Evolutionary conservation across 371 early-diverging fungal genomes (phyloP).

Genomic region (Syncephalastrum racemosum): DNA sequence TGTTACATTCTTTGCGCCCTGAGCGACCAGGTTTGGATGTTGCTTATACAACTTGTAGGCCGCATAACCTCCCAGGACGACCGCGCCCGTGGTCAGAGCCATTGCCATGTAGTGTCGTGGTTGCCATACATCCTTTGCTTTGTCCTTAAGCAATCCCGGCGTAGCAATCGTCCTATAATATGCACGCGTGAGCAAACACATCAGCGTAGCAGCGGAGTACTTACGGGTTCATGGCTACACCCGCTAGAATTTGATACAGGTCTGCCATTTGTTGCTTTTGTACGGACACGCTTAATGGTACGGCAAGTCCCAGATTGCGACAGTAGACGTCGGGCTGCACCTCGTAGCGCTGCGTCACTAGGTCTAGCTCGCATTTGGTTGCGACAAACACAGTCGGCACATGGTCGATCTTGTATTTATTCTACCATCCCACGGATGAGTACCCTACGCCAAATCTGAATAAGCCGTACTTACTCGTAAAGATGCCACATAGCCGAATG

Average conservation of each 20-base stretch:
- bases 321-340: conserved; percentile 94
- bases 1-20: conserved; percentile 20
- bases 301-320: conserved; percentile 76
- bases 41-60: conserved; percentile 45
- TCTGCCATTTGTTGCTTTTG: conserved; percentile 84
- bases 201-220: conserved; percentile 5
- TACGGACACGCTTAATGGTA: conserved; percentile 88
- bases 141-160: conserved; percentile 42
- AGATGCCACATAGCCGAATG: conserved; percentile 88
- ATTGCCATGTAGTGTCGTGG: conserved; percentile 36
- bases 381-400: conserved; percentile 91
- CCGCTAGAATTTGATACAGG: conserved; percentile 82
- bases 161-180: conserved; percentile 40
- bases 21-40: conserved; percentile 21
- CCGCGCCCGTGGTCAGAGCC: conserved; percentile 41
- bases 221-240: conserved; percentile 87
- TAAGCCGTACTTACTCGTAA: conserved; percentile 64
- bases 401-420: conserved; percentile 79
- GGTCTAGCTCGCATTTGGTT: conserved; percentile 90
- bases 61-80: conserved; percentile 38
- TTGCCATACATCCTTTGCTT: conserved; percentile 39
- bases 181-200: not conserved
- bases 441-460: not conserved
- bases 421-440: conserved; percentile 34
- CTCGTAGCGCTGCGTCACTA: conserved; percentile 78